Evolutionary conservation across 352 stramenopile genomes (phyloP).

Genomic region (Phytophthora aleatoria): DNA sequence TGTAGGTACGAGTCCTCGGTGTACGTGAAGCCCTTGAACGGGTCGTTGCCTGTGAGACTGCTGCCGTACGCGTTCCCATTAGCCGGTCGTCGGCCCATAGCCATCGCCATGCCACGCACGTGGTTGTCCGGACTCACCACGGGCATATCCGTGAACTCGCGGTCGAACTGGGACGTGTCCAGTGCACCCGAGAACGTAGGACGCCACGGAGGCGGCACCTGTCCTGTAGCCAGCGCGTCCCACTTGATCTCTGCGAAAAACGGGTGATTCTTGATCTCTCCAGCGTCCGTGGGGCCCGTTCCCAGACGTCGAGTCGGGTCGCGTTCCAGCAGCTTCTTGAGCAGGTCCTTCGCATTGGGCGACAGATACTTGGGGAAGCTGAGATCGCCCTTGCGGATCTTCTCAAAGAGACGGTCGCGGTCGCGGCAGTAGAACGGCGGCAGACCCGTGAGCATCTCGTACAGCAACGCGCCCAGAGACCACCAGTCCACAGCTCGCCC

Average conservation of each 20-base stretch:
- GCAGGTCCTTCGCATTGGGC: slow-evolving; percentile 79
- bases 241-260: slow-evolving; percentile 87
- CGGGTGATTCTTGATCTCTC: slow-evolving; percentile 84
- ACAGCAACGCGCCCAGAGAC: slow-evolving; percentile 91
- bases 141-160: slow-evolving; percentile 97
- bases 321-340: slow-evolving; percentile 93
- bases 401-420: slow-evolving; percentile 97
- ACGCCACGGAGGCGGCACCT: slow-evolving; percentile 90
- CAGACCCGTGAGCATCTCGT: slow-evolving; percentile 83
- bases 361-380: slow-evolving; percentile 96
- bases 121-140: slow-evolving; percentile 92
- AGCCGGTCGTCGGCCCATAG: slow-evolving; percentile 41
- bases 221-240: slow-evolving; percentile 57
- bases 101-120: slow-evolving; percentile 63
- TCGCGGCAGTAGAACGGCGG: slow-evolving; percentile 96
- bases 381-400: slow-evolving; percentile 95
- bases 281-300: slow-evolving; percentile 78
- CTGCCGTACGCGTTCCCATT: slow-evolving; percentile 51
- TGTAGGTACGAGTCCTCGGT: slow-evolving; percentile 83
- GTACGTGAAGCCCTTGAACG: slow-evolving; percentile 89
- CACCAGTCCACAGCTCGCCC: slow-evolving; percentile 98
- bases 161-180: slow-evolving; percentile 98
- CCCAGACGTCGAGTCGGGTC: slow-evolving; percentile 94
- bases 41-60: slow-evolving; percentile 64
- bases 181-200: slow-evolving; percentile 92